These are phyloP conservation scores for Vicia villosa DNA, from an alignment of 306 rosid species.

Conservation along the genomic window DNA sequence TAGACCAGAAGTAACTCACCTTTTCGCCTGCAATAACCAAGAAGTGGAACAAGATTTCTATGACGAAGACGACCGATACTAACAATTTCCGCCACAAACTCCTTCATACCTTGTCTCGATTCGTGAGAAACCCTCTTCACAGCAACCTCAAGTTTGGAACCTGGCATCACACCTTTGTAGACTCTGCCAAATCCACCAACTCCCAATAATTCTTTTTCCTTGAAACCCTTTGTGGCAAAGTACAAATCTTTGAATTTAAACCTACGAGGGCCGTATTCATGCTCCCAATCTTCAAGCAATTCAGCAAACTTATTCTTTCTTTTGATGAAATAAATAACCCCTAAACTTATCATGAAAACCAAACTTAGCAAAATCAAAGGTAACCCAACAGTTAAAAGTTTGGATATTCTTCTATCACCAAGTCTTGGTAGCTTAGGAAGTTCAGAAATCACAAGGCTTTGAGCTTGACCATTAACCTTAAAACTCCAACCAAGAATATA, in stretches of 20 bases:
- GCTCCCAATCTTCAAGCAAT: slow-evolving; percentile 69
- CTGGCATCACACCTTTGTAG: slow-evolving; percentile 59
- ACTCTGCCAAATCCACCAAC: slow-evolving; percentile 79
- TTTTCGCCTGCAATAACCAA: slow-evolving; percentile 65
- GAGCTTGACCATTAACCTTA: slow-evolving; percentile 48
- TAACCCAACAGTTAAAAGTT: slow-evolving; percentile 31
- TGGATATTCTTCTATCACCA: slow-evolving; percentile 18
- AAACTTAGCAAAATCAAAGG: slow-evolving; percentile 36
- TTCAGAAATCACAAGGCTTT: slow-evolving; percentile 42
- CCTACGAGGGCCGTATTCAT: slow-evolving; percentile 64
- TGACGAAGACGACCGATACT: slow-evolving; percentile 73
- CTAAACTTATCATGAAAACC: slow-evolving; percentile 33
- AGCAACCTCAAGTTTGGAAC: slow-evolving; percentile 57
- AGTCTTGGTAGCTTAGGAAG: slow-evolving; percentile 57
- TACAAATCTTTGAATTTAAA: slow-evolving; percentile 59
- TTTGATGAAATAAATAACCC: slow-evolving; percentile 28
- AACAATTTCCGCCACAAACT: slow-evolving; percentile 69
- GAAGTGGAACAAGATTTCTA: slow-evolving; percentile 62
- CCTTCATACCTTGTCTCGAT: slow-evolving; percentile 74
- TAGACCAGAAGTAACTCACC: slow-evolving; percentile 66
- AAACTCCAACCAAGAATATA: slow-evolving; percentile 78
- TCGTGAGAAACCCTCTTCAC: slow-evolving; percentile 70
- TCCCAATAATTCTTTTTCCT: slow-evolving; percentile 55
- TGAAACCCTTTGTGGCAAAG: slow-evolving; percentile 65
- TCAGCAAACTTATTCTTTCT: slow-evolving; percentile 49